Evolutionary conservation across 1,284 basidiomycete genomes (phyloP).

Genomic region (Mycocalia duriaeana): DNA sequence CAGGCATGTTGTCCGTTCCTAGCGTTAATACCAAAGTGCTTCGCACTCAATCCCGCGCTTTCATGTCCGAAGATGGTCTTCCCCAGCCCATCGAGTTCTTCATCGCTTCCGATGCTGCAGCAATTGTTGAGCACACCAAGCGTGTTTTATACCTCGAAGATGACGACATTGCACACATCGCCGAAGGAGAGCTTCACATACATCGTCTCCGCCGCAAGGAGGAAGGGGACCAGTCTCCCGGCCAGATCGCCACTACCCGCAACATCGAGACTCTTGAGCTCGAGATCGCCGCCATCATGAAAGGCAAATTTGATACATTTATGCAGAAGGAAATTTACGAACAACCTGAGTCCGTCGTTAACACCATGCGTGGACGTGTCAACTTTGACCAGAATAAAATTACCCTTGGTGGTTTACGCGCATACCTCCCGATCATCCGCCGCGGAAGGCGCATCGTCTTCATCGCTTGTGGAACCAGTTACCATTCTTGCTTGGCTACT

Average conservation of each 20-base stretch:
- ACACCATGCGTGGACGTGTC: slow-evolving; percentile 99
- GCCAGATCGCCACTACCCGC: slow-evolving; percentile 75
- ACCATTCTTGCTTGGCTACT: slow-evolving; percentile 97
- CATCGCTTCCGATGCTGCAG: slow-evolving; percentile 94
- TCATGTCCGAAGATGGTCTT: slow-evolving; percentile 97
- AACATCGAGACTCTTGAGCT: slow-evolving; percentile 98
- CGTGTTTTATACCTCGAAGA: slow-evolving; percentile 98
- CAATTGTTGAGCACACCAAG: slow-evolving; percentile 98
- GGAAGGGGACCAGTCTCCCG: slow-evolving; percentile 55
- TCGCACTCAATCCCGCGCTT: slow-evolving; percentile 94
- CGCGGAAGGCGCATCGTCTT: slow-evolving; percentile 94
- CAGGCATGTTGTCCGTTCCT: slow-evolving; percentile 72
- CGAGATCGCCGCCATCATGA: slow-evolving; percentile 99
- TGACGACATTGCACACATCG: slow-evolving; percentile 97
- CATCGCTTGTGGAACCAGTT: slow-evolving; percentile 96
- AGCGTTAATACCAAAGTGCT: slow-evolving; percentile 76
- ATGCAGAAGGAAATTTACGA: slow-evolving; percentile 99
- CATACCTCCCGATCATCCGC: slow-evolving; percentile 94
- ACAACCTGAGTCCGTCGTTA: slow-evolving; percentile 99
- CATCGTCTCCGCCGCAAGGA: slow-evolving; percentile 92
- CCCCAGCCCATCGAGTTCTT: slow-evolving; percentile 99
- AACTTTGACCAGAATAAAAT: slow-evolving; percentile 94
- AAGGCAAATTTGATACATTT: slow-evolving; percentile 99
- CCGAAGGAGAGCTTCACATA: slow-evolving; percentile 96
- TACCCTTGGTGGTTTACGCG: slow-evolving; percentile 92